Conservation (phyloP, 2,329 filamentous ascomycete species). For the Clonostachys rhizophaga region DNA sequence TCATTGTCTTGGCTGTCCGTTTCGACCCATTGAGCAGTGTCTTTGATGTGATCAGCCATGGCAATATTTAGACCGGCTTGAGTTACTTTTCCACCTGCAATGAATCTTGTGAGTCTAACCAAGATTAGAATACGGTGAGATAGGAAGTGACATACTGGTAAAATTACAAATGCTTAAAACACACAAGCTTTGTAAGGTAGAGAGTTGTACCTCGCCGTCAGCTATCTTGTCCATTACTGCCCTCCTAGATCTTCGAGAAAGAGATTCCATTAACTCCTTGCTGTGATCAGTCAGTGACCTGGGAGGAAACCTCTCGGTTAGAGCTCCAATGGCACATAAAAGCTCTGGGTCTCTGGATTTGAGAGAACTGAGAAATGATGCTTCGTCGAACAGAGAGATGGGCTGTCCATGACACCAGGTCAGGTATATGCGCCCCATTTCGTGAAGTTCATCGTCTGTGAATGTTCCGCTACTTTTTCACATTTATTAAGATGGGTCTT, state of each 20-base stretch:
- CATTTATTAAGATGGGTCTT: no score
- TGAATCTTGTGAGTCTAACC: no score
- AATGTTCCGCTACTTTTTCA: no score
- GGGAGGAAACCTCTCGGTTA: slow-evolving; percentile 33
- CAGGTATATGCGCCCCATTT: slow-evolving; percentile 29
- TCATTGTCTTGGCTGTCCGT: no score
- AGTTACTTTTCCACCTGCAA: no score
- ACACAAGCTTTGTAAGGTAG: slow-evolving; percentile 29
- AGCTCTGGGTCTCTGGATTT: slow-evolving; percentile 26
- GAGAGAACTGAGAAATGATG: slow-evolving; percentile 31
- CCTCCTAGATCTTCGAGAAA: slow-evolving; percentile 9
- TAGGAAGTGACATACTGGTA: slow-evolving; percentile 15
- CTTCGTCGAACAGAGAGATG: slow-evolving; percentile 36
- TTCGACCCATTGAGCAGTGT: no score
- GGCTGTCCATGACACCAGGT: slow-evolving; percentile 44
- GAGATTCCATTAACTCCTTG: slow-evolving; percentile 2
- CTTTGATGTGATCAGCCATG: no score
- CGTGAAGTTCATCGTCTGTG: no score
- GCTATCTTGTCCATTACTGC: slow-evolving; percentile 24
- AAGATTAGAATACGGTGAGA: no score
- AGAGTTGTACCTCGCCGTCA: slow-evolving; percentile 25
- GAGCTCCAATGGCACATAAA: slow-evolving; percentile 25
- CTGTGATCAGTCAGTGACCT: slow-evolving; percentile 7
- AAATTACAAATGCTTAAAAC: slow-evolving; percentile 29
- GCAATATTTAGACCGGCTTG: no score